phyloP scores from a whole-genome alignment of 306 rosid species.

The Trifolium pratense region DNA sequence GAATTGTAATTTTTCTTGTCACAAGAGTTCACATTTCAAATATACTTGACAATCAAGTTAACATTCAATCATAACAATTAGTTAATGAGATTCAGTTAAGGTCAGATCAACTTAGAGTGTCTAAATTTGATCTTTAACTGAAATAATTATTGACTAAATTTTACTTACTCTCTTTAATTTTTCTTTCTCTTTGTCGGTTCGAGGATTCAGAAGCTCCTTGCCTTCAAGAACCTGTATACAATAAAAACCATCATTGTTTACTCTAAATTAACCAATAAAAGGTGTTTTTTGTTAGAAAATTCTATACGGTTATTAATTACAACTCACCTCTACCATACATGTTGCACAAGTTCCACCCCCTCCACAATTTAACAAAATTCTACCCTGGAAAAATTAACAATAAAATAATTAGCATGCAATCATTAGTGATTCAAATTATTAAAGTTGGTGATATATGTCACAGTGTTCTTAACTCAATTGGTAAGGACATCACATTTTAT shows the following conservation, averaged over 20 bases:
- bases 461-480: too few relatives aligned
- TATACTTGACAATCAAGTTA: not conserved
- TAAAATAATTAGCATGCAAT: slow-evolving; percentile 20
- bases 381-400: slow-evolving; percentile 53
- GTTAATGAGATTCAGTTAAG: too few relatives aligned
- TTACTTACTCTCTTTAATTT: slow-evolving; percentile 65
- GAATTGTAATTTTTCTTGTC: not conserved
- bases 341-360: slow-evolving; percentile 94
- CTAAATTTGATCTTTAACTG: too few relatives aligned
- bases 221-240: slow-evolving; percentile 89
- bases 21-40: not conserved
- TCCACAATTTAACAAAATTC: slow-evolving; percentile 73
- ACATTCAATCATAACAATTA: not conserved
- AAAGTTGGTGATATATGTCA: too few relatives aligned
- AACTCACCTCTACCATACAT: slow-evolving; percentile 88
- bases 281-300: too few relatives aligned
- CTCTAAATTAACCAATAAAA: too few relatives aligned
- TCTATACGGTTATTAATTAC: not conserved
- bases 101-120: not conserved
- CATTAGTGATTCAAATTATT: not conserved
- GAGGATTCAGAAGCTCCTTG: slow-evolving; percentile 72
- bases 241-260: too few relatives aligned
- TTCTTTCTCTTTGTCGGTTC: slow-evolving; percentile 81
- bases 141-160: not conserved
- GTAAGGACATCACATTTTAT: too few relatives aligned